Conservation (phyloP, 2,329 filamentous ascomycete genomes). For the Fusarium continuum region DNA sequence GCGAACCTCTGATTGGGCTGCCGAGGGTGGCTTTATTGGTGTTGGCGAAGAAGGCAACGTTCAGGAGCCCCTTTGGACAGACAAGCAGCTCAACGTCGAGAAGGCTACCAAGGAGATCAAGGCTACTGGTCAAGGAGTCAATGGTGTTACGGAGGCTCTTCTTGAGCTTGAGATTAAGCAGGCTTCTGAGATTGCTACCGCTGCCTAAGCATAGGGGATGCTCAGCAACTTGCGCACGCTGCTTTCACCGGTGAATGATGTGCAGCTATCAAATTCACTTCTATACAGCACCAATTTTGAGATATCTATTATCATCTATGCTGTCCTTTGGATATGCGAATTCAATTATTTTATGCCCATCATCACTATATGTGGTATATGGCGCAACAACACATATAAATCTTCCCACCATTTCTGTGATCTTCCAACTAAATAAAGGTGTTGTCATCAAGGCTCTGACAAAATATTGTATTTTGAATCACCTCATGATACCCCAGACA, state of each 20-base stretch:
- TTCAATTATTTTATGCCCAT: conserved; percentile 31
- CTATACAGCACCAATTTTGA: conserved; percentile 31
- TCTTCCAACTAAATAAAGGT: neutral
- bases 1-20: conserved; percentile 91
- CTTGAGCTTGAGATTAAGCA: conserved; percentile 63
- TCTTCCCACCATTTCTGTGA: neutral
- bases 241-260: conserved; percentile 8
- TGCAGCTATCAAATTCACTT: conserved; percentile 34
- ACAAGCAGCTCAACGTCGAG: conserved; percentile 83
- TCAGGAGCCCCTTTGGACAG: conserved; percentile 86
- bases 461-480: neutral
- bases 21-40: conserved; percentile 91
- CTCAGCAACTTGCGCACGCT: neutral
- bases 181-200: conserved; percentile 43
- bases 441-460: neutral
- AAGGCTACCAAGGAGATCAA: conserved; percentile 71
- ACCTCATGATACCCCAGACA: conserved; percentile 1
- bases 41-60: conserved; percentile 77
- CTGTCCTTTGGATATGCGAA: conserved; percentile 28
- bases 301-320: conserved; percentile 30
- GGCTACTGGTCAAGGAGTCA: conserved; percentile 51
- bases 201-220: conserved; percentile 32
- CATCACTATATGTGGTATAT: conserved; percentile 7
- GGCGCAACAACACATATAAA: conserved; percentile 1
- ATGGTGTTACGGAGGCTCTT: conserved; percentile 65